phyloP scores from a whole-genome alignment of 2,329 filamentous ascomycete genomes.

The Fusarium verticillioides region DNA sequence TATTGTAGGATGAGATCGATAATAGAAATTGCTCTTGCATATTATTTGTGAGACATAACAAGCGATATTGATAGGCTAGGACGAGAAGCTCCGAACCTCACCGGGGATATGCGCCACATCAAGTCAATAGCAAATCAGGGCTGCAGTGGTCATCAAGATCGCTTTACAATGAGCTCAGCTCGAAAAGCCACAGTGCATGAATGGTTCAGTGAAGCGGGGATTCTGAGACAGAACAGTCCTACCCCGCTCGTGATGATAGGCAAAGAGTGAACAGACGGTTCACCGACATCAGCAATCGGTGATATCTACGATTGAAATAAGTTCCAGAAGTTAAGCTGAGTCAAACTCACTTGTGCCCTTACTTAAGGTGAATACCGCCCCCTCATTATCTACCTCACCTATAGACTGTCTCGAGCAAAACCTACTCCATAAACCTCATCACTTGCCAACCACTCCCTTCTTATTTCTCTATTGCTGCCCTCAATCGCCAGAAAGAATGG shows the following conservation, averaged over 20 bases:
- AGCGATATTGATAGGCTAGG: not conserved
- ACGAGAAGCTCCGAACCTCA: not conserved
- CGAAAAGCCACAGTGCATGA: not conserved
- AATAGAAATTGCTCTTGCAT: too few species aligned
- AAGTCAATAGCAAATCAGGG: not conserved
- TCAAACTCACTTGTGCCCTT: not conserved
- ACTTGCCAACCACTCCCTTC: not conserved
- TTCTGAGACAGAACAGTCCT: not conserved
- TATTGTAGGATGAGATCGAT: not conserved
- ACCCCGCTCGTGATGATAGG: not conserved
- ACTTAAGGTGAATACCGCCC: not conserved
- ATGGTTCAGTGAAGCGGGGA: not conserved
- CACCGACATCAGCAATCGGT: not conserved
- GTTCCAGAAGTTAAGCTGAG: not conserved
- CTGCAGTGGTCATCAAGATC: not conserved
- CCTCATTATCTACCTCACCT: not conserved
- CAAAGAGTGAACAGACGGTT: not conserved
- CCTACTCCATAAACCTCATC: not conserved
- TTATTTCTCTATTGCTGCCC: not conserved
- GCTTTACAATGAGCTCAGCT: not conserved
- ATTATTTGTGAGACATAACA: too few species aligned
- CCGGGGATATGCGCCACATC: not conserved
- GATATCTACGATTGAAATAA: not conserved
- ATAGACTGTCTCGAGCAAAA: not conserved
- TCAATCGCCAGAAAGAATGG: not conserved